Base-by-base conservation (phyloP, 176 grass and related monocot genomes). In the Triticum dicoccoides region DNA sequence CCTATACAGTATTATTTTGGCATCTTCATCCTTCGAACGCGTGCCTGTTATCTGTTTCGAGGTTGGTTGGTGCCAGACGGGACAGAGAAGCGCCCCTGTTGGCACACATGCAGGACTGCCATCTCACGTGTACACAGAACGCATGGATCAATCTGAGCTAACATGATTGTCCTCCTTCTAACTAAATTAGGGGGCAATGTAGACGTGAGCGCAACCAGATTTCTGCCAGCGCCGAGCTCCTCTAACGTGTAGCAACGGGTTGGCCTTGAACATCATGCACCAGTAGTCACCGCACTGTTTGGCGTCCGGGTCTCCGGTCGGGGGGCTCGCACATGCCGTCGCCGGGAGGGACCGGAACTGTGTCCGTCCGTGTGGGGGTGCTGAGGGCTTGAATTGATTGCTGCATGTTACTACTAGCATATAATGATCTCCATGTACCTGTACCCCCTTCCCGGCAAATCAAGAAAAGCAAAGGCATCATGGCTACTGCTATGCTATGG, bases 391-490 rank as follows among this genome's bases (percentile, higher is more conserved):
- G 17, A 49, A n/a, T 81, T 67, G 86, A 82, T 76, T 76, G 61
- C 59, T 3, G 69, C 78, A 87, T 67, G 79, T 64, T 47, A 47
- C 45, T 81, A 67, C 79, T 68, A 25, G 3, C 63, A 25, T 69
- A 49, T 15, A 30, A 45, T 78, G 20, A 17, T 77, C 45, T 77
- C 32, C 11, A 15, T 47, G 41, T 47, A 47, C 44, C 44, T 47
- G 44, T 47, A 47, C 11, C 44, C 44, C 11, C 0, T 47, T 13
- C 44, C 44, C 13, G 11, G 44, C 44, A 47, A 47, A 47, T 47
- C 34, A 84, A 86, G 84, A 87, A 90, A 87, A 87, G 85, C 45
- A 5, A 49, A 73, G 54, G 32, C 47, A 63, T 73, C 29, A 72
- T 83, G 45, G 6, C 37, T 82, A 42, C 11, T 49, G 45, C 45